Percentiles rank a stretch among this genome's conserved stretches.
These are phyloP conservation scores for Detonula confervacea DNA, from an alignment of 352 stramenopile species.

Conservation along the genomic window DNA sequence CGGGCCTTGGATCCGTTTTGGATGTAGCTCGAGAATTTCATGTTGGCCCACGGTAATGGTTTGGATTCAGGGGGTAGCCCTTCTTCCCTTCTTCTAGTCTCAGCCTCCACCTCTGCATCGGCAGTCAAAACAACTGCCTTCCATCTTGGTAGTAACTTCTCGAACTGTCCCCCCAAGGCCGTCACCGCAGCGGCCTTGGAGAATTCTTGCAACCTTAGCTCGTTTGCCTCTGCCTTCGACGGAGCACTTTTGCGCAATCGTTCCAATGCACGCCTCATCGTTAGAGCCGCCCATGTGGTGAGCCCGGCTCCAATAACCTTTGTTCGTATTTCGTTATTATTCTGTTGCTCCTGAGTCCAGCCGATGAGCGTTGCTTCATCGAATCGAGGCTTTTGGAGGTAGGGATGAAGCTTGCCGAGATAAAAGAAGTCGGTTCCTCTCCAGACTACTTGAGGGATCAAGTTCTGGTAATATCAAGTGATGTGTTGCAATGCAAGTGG, in stretches of 20 bases:
- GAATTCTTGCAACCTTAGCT: too few relatives aligned
- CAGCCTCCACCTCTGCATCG: slow-evolving; percentile 21
- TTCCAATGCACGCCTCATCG: neutral
- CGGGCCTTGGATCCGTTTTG: neutral
- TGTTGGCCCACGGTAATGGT: slow-evolving; percentile 37
- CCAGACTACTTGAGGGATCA: slow-evolving; percentile 43
- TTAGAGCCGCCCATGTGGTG: neutral
- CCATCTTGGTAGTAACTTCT: slow-evolving; percentile 37
- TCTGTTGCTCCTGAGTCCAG: too few relatives aligned
- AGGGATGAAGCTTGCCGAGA: slow-evolving; percentile 20
- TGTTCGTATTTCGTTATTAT: too few relatives aligned
- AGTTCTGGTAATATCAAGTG: neutral
- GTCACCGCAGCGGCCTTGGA: neutral
- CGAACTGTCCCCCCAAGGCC: neutral
- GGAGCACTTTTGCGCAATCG: neutral
- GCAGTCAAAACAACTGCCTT: slow-evolving; percentile 26
- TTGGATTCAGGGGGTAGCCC: neutral
- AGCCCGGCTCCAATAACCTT: too few relatives aligned
- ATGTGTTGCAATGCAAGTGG: neutral
- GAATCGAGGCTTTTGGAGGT: slow-evolving; percentile 1
- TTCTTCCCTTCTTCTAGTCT: too few relatives aligned
- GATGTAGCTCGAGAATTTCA: slow-evolving; percentile 36
- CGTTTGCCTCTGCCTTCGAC: neutral
- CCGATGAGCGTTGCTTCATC: slow-evolving; percentile 30
- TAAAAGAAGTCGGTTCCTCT: slow-evolving; percentile 51